Base-by-base conservation (phyloP, 345 rosid genomes). In the Excoecaria cochinchinensis region DNA sequence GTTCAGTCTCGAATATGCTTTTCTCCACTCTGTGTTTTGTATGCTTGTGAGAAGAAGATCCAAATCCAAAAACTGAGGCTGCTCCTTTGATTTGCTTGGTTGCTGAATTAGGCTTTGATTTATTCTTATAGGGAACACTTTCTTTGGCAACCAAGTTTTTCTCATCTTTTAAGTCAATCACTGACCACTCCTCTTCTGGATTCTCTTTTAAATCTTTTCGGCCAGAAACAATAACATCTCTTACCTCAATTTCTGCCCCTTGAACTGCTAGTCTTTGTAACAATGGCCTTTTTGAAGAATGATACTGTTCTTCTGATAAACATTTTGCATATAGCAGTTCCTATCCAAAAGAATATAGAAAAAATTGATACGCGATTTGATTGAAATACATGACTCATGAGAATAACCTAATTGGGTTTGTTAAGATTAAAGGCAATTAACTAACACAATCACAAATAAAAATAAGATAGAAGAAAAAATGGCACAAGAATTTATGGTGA, bases 251-350 rank as follows among this genome's bases (percentile, higher is more conserved):
- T 74, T 89, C 92, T 63, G 88, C 90, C 55, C 97, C 93, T 79
- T 87, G 93, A 36, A 88, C 89, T 0, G 97, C 92, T 73, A 91
- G 72, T 52, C 90, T 80, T 67, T 91, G 93, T 76, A 91, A 74
- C 80, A 91, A 78, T 0, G 97, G 93, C 84, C 93, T 85, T 74
- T 91, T 91, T 11, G 93, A 91, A 40, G 86, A 85, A 78, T 91
- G 93, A 69, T 88, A 91, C 83, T 91, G 92, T 40, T 81, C 91
- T 47, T 80, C 87, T 31, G 92, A 76, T 74, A 91, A 86, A 79
- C 97, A 89, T 79, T 91, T 89, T 44, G 91, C 88, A 69, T 89
- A 88, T 53, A 89, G 84, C 76, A 91, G 71, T 72, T 91, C 97
- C 97, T 88, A 74, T 22, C 47, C 4, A 21, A 12, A 16, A 31